Base-by-base conservation (phyloP, 257 asterid species). In the Agastache rugosa region DNA sequence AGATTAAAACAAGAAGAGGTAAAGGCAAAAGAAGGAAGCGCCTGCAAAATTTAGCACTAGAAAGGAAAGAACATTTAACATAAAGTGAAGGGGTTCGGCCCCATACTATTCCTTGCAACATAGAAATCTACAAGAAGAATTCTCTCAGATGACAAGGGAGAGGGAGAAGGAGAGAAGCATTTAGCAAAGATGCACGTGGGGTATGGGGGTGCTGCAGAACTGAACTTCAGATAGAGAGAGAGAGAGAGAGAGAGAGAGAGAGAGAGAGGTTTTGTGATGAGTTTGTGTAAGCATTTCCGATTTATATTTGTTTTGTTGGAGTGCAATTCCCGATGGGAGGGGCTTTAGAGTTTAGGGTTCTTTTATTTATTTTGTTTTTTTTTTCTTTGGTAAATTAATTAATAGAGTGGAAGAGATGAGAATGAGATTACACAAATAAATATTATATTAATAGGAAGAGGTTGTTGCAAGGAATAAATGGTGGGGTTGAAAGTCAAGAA, bases 401-500 rank as follows among this genome's bases (percentile, higher is more conserved):
- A 81, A 6, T 25, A 8, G 71, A 35, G 56, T 82, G 42, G 69
- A 75, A 54, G 71, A 31, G 73, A 78, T 75, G 63, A 62, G 78
- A 65, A 78, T 75, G 63, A 62, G 78, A 65, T 69, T 75, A 75
- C 70, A 45, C 63, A 19, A 56, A 69, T 47, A 37, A 42, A 77
- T 68, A 76, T 67, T 84, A 75, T 81, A 75, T 78, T 79, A 84
- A 84, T 78, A 63, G 9, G 76, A 81, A 82, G 86, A 68, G 83
- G 89, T 72, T 47, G 87, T 77, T 83, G 92, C 74, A 72, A 55
- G 83, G 82, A 80, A 74, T 88, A 80, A 90, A 88, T 88, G 81
- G 47, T 58, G 71, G 59, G 37, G 78, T 72, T 78, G 74, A 79
- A 78, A 82, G 87, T 87, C 86, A 82, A 83, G 81, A 85, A 73